phyloP scores from a whole-genome alignment of 2,329 filamentous ascomycete species.

The Emmonsiellopsis sp. region DNA sequence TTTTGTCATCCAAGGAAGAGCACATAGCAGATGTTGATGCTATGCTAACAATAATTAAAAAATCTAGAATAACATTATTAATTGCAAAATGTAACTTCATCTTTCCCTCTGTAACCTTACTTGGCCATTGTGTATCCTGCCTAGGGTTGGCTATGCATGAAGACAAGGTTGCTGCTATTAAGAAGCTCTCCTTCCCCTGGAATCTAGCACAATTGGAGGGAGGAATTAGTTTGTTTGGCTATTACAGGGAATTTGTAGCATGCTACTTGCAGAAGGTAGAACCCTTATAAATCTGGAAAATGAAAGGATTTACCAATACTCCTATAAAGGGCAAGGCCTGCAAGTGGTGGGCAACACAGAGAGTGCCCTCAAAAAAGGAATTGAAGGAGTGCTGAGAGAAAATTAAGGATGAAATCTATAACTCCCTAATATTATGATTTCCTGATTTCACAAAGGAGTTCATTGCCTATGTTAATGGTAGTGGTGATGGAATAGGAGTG shows the following conservation, averaged over 20 bases:
- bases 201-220: neutral
- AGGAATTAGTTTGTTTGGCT: neutral
- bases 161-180: neutral
- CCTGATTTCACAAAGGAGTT: neutral
- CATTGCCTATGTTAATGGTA: neutral
- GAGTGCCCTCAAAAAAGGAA: neutral
- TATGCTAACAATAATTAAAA: neutral
- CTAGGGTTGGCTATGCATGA: neutral
- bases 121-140: neutral
- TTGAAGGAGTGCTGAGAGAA: neutral
- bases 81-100: neutral
- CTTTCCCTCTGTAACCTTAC: neutral
- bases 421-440: neutral
- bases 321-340: neutral
- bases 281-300: neutral
- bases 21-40: neutral
- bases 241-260: neutral
- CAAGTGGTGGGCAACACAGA: neutral
- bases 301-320: neutral
- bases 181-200: neutral
- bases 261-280: neutral
- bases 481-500: neutral
- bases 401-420: neutral
- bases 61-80: neutral
- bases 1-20: neutral